A percentile compares a stretch with the other conserved stretches of the same genome.
phyloP scores from a whole-genome alignment of 108 stramenopile species.

The Fragilariopsis cylindrus region DNA sequence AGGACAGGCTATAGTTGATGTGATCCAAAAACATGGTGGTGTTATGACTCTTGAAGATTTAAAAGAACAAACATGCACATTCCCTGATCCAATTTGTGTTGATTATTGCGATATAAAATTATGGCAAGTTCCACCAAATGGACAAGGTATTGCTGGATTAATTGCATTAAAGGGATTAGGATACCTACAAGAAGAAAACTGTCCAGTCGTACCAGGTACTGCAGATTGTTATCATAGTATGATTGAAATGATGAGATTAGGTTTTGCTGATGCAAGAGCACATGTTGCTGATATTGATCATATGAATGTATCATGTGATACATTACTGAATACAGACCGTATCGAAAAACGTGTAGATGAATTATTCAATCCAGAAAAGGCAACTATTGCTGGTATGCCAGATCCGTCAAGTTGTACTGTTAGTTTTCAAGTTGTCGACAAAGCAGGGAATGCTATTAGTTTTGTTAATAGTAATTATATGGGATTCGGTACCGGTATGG shows the following conservation, averaged over 20 bases:
- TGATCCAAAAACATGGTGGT: slow-evolving; percentile 79
- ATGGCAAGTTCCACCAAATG: slow-evolving; percentile 94
- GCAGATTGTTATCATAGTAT: slow-evolving; percentile 67
- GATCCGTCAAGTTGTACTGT: slow-evolving; percentile 84
- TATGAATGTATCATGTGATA: slow-evolving; percentile 41
- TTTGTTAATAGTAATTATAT: slow-evolving; percentile 96
- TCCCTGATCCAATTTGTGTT: slow-evolving; percentile 77
- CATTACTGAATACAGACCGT: slow-evolving; percentile 56
- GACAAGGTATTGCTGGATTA: slow-evolving; percentile 92
- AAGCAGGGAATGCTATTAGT: slow-evolving; percentile 89
- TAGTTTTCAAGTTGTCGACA: slow-evolving; percentile 91
- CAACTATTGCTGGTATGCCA: slow-evolving; percentile 51
- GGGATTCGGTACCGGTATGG: slow-evolving; percentile 95
- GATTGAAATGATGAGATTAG: slow-evolving; percentile 92
- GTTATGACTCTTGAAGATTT: slow-evolving; percentile 86
- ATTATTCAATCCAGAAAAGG: slow-evolving; percentile 62
- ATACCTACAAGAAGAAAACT: slow-evolving; percentile 42
- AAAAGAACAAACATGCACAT: slow-evolving; percentile 62
- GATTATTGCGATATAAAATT: slow-evolving; percentile 71
- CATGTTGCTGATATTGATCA: slow-evolving; percentile 73
- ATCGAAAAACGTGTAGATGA: slow-evolving; percentile 49
- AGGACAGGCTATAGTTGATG: slow-evolving; percentile 85
- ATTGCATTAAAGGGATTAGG: slow-evolving; percentile 87
- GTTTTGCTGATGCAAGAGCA: slow-evolving; percentile 85
- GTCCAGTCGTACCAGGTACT: slow-evolving; percentile 32